Percentiles rank a stretch among this genome's conserved stretches.
phyloP scores from a whole-genome alignment of 495 filamentous ascomycete species.

The Aspergillus mulundensis region DNA sequence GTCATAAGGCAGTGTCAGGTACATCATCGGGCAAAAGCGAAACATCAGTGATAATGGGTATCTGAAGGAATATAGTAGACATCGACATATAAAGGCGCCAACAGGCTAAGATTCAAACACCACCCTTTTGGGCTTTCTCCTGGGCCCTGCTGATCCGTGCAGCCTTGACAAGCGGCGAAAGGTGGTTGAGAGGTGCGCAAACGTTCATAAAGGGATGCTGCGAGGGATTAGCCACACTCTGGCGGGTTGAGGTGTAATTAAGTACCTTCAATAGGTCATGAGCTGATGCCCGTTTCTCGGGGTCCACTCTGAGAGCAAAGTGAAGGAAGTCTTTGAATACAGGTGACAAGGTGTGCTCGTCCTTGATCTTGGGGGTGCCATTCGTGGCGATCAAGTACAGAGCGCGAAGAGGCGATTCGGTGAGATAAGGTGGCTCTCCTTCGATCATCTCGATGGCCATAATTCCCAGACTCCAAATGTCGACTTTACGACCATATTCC shows the following conservation, averaged over 20 bases:
- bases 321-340: slow-evolving; percentile 87
- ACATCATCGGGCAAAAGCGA: slow-evolving; percentile 31
- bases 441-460: slow-evolving; percentile 99
- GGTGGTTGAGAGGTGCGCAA: slow-evolving; percentile 68
- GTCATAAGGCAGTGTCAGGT: slow-evolving; percentile 24
- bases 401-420: slow-evolving; percentile 87
- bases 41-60: slow-evolving; percentile 39
- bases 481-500: slow-evolving; percentile 96
- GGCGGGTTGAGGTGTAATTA: slow-evolving; percentile 10
- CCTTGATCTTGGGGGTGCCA: slow-evolving; percentile 91
- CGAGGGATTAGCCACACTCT: slow-evolving; percentile 25
- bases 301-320: slow-evolving; percentile 89
- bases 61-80: slow-evolving; percentile 37
- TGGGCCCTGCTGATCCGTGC: slow-evolving; percentile 78
- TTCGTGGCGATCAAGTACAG: slow-evolving; percentile 97
- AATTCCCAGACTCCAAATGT: slow-evolving; percentile 97
- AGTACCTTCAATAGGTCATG: slow-evolving; percentile 86
- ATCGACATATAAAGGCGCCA: slow-evolving; percentile 24
- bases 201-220: slow-evolving; percentile 87
- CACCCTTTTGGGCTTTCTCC: slow-evolving; percentile 70
- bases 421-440: slow-evolving; percentile 94
- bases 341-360: slow-evolving; percentile 74
- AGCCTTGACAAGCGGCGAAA: slow-evolving; percentile 80
- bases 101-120: slow-evolving; percentile 25
- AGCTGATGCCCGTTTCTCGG: slow-evolving; percentile 91